Conservation (phyloP, 2,329 filamentous ascomycete species). For the Chaetothyriales sp. region DNA sequence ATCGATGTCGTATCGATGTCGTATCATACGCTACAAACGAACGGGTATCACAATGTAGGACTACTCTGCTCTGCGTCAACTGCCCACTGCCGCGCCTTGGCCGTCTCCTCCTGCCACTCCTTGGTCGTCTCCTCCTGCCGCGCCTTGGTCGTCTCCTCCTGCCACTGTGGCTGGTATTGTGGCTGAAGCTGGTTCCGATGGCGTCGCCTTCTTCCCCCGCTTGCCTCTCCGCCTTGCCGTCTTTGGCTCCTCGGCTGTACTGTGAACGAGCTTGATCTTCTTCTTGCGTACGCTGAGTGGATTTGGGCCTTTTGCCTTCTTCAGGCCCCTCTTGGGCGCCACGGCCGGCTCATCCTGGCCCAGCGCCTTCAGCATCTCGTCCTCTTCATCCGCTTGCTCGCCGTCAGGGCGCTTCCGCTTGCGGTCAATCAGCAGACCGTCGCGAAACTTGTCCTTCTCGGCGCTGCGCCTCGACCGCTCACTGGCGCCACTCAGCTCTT, state of each 20-base stretch:
- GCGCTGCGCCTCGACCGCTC: conserved; percentile 29
- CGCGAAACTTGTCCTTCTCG: conserved; percentile 35
- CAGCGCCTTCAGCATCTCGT: conserved; percentile 6
- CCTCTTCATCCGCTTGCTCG: conserved; percentile 15
- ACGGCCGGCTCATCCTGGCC: conserved; percentile 18
- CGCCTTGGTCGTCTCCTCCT: neutral
- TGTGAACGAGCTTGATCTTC: conserved; percentile 21
- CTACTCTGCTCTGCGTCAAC: neutral
- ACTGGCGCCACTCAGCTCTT: conserved; percentile 33
- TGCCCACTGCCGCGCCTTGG: neutral
- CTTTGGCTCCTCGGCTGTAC: neutral
- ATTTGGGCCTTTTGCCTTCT: conserved; percentile 33
- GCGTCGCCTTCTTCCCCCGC: conserved; percentile 7
- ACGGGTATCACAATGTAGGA: neutral
- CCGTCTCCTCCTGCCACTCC: neutral
- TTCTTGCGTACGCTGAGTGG: conserved; percentile 36
- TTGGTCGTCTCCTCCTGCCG: neutral
- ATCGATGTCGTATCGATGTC: no score
- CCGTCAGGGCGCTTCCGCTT: conserved; percentile 25
- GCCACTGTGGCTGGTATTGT: neutral
- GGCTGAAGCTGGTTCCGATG: neutral
- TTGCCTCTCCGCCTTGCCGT: neutral
- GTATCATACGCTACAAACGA: neutral
- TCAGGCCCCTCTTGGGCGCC: conserved; percentile 19
- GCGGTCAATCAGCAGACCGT: conserved; percentile 25